Base-by-base conservation (phyloP, 2,329 filamentous ascomycete genomes). In the Penicillium crustosum region DNA sequence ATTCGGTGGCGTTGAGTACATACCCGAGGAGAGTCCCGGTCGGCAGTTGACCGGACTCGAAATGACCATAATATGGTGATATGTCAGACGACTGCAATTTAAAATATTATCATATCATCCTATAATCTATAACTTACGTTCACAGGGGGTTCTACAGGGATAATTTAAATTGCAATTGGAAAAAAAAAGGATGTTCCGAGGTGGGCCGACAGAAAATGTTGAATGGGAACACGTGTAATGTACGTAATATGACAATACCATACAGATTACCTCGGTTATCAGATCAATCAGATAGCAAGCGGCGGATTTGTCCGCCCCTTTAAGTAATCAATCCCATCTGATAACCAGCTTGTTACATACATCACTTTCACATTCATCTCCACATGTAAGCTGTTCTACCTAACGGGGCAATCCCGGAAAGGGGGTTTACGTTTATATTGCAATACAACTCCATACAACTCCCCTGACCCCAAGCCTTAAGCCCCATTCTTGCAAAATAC, bases 281-380 rank as follows among this genome's bases (percentile, higher is more conserved):
- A 57, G 55, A 57, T 57, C 55, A 53, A 57, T 57, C 55, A 57
- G 55, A 57, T 57, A 57, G 39, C 45, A 23, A 23, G 3, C 3
- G 3, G 48, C 49, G 42, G 42, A 48, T 10, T 45, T 38, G 39
- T 44, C 47, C 39, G 21, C 23, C 13, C 10, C 10, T 47, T 53
- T 10, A n/a, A 49, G 44, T 33, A 38, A 49, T 55, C 25, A 21
- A 49, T 55, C 25, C 15, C 43, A 57, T 57, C 49, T 57, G 55
- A 57, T 57, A 57, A 55, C 44, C 35, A 23, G 6, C 21, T 25
- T n/a, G 8, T 41, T 7, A 36, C 31, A 35, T 7, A 35, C 33
- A 15, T 35, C 15, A 33, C 31, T 15, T 33, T 33, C 31, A 33
- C 33, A 17, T 35, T 15, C 15, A 13, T 44, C 21, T 36, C 31